phyloP scores from a whole-genome alignment of 2,329 filamentous ascomycete species.

The Calonectria pauciramosa region DNA sequence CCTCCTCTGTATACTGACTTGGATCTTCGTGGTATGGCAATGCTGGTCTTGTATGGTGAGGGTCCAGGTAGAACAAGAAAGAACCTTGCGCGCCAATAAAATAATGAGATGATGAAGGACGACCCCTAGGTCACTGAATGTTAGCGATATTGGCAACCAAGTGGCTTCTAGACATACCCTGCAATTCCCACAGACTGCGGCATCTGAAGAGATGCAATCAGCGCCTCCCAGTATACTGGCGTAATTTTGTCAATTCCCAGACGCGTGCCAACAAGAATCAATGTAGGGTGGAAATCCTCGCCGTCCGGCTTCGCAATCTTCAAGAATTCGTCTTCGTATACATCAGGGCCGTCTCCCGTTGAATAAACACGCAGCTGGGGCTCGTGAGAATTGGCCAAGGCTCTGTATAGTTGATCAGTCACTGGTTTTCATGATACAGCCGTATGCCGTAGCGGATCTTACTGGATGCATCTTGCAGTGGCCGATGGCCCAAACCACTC shows the following conservation, averaged over 20 bases:
- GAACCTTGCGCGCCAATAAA: conserved; percentile 75
- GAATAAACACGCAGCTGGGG: conserved; percentile 84
- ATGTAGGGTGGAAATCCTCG: conserved; percentile 80
- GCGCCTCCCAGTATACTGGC: conserved; percentile 93
- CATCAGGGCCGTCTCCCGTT: conserved; percentile 89
- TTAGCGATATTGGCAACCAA: conserved; percentile 23
- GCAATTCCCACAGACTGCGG: conserved; percentile 96
- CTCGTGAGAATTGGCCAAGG: conserved; percentile 77
- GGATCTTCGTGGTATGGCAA: conserved; percentile 73
- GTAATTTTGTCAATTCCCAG: conserved; percentile 96
- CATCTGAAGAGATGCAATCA: conserved; percentile 87
- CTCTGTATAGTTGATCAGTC: conserved; percentile 62
- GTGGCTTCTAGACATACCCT: conserved; percentile 70
- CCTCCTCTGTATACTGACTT: conserved; percentile 75
- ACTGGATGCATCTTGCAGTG: conserved; percentile 95
- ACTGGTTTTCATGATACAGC: background rate
- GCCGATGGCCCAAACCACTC: conserved; percentile 99
- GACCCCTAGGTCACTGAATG: conserved; percentile 70
- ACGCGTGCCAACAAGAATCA: conserved; percentile 90
- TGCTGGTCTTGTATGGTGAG: conserved; percentile 85
- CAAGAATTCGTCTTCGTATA: conserved; percentile 92
- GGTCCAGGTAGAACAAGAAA: conserved; percentile 94
- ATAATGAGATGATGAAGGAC: conserved; percentile 86
- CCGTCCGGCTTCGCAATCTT: conserved; percentile 79
- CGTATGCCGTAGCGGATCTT: conserved; percentile 52